Evolutionary conservation across 192 early-diverging fungal species (phyloP).

Genomic region (Entomortierella parvispora): DNA sequence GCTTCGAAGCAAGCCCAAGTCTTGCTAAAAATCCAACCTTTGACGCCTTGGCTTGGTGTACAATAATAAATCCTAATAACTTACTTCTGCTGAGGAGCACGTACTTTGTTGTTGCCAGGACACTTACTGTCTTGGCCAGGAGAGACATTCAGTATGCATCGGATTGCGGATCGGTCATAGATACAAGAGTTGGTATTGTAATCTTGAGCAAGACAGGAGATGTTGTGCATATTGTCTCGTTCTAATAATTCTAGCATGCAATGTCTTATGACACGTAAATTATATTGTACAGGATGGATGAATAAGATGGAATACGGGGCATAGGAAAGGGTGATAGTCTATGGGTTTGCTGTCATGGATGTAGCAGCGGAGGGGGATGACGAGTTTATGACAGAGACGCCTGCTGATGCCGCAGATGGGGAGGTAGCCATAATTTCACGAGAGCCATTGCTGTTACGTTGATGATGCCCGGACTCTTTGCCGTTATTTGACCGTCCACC

Average conservation of each 20-base stretch:
- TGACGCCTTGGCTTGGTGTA: too few relatives aligned
- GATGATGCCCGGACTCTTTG: slow-evolving; percentile 21
- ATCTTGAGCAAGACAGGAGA: too few relatives aligned
- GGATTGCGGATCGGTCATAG: too few relatives aligned
- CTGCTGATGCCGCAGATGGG: slow-evolving; percentile 4
- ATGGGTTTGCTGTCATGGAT: not conserved
- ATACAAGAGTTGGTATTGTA: too few relatives aligned
- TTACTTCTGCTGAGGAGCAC: too few relatives aligned
- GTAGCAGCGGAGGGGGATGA: not conserved
- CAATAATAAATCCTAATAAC: slow-evolving; percentile 14
- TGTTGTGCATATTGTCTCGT: too few relatives aligned
- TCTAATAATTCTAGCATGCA: too few relatives aligned
- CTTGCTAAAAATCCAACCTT: not conserved
- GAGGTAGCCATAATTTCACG: slow-evolving; percentile 3
- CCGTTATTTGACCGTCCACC: slow-evolving; percentile 19
- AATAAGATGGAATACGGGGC: not conserved
- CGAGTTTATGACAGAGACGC: not conserved
- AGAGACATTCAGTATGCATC: too few relatives aligned
- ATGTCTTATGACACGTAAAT: too few relatives aligned
- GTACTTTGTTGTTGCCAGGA: too few relatives aligned
- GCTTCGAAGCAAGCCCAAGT: not conserved
- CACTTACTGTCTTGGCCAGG: too few relatives aligned
- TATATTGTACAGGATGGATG: slow-evolving; percentile 4
- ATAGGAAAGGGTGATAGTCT: not conserved
- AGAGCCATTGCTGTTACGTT: slow-evolving; percentile 15